Percentiles rank a stretch among this genome's conserved stretches.
Evolutionary conservation across 352 stramenopile genomes (phyloP).

Genomic region (Pythium scleroteichum): DNA sequence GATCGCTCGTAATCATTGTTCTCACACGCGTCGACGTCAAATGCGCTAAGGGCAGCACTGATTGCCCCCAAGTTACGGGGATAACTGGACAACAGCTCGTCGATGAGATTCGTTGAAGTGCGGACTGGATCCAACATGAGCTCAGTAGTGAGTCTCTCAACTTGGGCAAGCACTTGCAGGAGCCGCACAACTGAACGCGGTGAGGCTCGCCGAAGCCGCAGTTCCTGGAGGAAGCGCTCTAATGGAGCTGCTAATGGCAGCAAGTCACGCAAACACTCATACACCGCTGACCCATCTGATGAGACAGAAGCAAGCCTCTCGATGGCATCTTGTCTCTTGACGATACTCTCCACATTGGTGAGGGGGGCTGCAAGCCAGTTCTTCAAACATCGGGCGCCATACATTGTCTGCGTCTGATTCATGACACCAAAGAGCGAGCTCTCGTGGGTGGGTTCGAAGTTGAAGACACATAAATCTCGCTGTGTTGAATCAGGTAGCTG

Average conservation of each 20-base stretch:
- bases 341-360: constrained; percentile 6
- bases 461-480: constrained; percentile 6
- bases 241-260: not conserved
- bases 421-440: constrained; percentile 22
- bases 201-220: constrained; percentile 15
- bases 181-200: constrained; percentile 6
- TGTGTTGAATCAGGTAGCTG: not conserved
- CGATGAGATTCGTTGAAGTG: not conserved
- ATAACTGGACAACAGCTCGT: not conserved
- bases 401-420: constrained; percentile 20
- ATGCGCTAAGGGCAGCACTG: not conserved
- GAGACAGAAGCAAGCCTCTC: constrained; percentile 1
- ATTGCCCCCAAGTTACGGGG: not conserved
- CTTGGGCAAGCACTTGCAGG: not conserved
- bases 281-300: not conserved
- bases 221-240: constrained; percentile 5
- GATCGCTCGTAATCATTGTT: constrained; percentile 2
- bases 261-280: constrained; percentile 10
- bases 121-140: not conserved
- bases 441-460: no score
- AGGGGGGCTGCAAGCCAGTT: constrained; percentile 20
- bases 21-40: not conserved
- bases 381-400: constrained; percentile 15
- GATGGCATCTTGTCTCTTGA: constrained; percentile 16
- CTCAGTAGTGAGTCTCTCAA: not conserved